phyloP scores from a whole-genome alignment of 2,329 filamentous ascomycete genomes.

The Colletotrichum liriopes region DNA sequence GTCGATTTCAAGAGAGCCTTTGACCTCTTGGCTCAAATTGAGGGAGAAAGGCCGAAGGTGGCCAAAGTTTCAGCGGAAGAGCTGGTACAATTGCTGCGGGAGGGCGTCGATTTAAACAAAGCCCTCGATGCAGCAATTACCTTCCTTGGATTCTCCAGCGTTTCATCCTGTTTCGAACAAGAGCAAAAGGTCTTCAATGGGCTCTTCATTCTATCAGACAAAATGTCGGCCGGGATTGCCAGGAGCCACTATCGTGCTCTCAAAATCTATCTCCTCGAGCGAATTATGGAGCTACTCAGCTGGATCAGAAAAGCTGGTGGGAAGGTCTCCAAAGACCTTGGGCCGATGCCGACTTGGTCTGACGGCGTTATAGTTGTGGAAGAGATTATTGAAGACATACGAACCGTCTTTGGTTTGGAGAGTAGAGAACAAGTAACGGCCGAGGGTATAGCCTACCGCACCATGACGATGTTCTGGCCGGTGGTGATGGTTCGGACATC shows the following conservation, averaged over 20 bases:
- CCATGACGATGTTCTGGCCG: conserved; percentile 40
- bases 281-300: conserved; percentile 9
- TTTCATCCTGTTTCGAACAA: not conserved
- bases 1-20: conserved; percentile 30
- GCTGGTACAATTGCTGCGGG: conserved; percentile 4
- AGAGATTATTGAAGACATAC: conserved; percentile 30
- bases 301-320: not conserved
- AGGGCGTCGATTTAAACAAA: not conserved
- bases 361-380: conserved; percentile 6
- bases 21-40: conserved; percentile 11
- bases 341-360: conserved; percentile 11
- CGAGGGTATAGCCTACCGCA: conserved; percentile 28
- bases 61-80: not conserved
- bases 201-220: conserved; percentile 4
- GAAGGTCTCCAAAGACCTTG: not conserved
- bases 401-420: conserved; percentile 27
- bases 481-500: conserved; percentile 34
- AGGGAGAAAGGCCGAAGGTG: not conserved
- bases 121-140: conserved; percentile 10
- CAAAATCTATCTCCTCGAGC: conserved; percentile 18
- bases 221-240: conserved; percentile 2
- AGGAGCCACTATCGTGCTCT: conserved; percentile 25
- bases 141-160: conserved; percentile 12
- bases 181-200: conserved; percentile 24
- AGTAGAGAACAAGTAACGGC: conserved; percentile 12